Evolutionary conservation across 139 green algal species (phyloP).

Genomic region (Volvox africanus): DNA sequence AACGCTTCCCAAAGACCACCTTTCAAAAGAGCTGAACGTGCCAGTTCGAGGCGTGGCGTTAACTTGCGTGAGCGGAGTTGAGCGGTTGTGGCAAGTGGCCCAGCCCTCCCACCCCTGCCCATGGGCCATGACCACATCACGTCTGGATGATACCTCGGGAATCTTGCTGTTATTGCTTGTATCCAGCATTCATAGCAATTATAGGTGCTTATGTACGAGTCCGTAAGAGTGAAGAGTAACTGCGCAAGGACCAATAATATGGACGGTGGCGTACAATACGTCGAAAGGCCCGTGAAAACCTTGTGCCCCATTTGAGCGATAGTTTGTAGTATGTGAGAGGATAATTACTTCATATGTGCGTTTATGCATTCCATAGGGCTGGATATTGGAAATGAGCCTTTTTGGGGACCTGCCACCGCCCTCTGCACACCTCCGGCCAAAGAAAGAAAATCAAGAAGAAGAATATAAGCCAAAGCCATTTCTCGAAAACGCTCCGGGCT

Average conservation of each 20-base stretch:
- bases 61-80: too few species aligned
- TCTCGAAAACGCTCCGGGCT: neutral
- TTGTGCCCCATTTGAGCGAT: neutral
- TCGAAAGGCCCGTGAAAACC: neutral
- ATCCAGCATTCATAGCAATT: too few species aligned
- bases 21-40: too few species aligned
- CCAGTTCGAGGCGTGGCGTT: too few species aligned
- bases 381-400: neutral
- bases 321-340: neutral
- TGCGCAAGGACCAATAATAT: too few species aligned
- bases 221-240: neutral
- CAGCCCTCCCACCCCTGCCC: too few species aligned
- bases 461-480: slow-evolving; percentile 38
- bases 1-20: too few species aligned
- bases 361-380: neutral
- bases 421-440: neutral
- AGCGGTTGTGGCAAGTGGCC: too few species aligned
- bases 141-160: too few species aligned
- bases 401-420: slow-evolving; percentile 31
- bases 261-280: too few species aligned
- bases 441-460: neutral
- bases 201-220: neutral
- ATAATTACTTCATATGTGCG: neutral
- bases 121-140: too few species aligned
- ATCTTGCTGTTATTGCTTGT: too few species aligned